Evolutionary conservation across 2,329 filamentous ascomycete genomes (phyloP), one percentile per base, ranked within the genome.

Genomic region (Fusarium sarcochroum): DNA sequence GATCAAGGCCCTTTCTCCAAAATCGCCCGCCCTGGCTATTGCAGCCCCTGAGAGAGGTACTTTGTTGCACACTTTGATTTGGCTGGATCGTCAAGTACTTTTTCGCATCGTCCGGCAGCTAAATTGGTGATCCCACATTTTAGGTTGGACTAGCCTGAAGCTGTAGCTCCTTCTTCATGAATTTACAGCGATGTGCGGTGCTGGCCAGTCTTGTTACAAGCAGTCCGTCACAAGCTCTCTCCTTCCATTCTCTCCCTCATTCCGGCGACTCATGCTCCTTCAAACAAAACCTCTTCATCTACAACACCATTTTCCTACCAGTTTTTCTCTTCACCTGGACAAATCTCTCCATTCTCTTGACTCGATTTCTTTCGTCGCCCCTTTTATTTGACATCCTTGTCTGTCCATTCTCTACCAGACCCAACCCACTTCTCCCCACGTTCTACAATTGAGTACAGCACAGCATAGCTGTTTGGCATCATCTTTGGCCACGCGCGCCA

Each of bases 121-220:
- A 65, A 70, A 70, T 70, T 70, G 68, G 59, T 68, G 54, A 68
- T 70, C 55, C 63, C 54, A 70, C 67, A 68, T 54, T 60, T 66
- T 64, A 64, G 41, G 52, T 52, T 59, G 50, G 23, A 37, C 52
- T 64, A 59, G 61, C 46, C 52, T 59, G 25, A 58, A 52, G 59
- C 17, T 51, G 59, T 52, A 64, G 59, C 45, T 64, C 9, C 57
- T 47, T 35, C 58, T 18, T 30, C 27, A 30, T 30, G 27, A 30
- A 30, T 30, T 30, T 30, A 30, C 27, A 30, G 27, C 27, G 27
- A 30, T 11, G 32, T 44, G 52, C 20, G 34, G 53, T 18, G 53
- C 47, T 35, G 40, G 30, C 32, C 50, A 40, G 44, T 35, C 34
- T 35, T 35, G 40, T 48, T 49, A 38, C 44, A 38, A 57, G 25